A percentile compares a stretch with the other conserved stretches of the same genome.
phyloP scores from a whole-genome alignment of 2,329 filamentous ascomycete species.

The Esteya vermicola region DNA sequence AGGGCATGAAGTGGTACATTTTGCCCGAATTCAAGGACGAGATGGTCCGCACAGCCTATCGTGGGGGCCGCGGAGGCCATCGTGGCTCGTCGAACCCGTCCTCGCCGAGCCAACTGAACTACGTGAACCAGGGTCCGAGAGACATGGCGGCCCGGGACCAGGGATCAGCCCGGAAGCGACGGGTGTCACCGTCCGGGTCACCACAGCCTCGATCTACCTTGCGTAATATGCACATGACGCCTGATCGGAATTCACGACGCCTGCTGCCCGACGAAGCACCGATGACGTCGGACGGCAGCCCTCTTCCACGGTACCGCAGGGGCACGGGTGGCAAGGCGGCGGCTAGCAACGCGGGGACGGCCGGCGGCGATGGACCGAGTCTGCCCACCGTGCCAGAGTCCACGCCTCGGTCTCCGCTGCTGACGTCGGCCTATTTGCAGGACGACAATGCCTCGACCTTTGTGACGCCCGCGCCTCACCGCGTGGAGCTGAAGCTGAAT shows the following conservation, averaged over 20 bases:
- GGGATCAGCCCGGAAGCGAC: constrained; percentile 40
- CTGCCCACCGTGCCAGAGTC: constrained; percentile 4
- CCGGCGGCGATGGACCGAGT: constrained; percentile 5
- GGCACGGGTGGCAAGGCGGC: constrained; percentile 11
- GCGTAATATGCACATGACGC: constrained; percentile 40
- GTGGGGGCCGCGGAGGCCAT: constrained; percentile 47
- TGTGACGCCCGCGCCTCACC: constrained; percentile 58
- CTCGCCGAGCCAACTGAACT: constrained; percentile 48
- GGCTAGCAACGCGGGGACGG: constrained; percentile 5
- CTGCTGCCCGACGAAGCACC: constrained; percentile 21
- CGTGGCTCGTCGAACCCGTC: constrained; percentile 56
- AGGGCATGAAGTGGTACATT: constrained; percentile 99
- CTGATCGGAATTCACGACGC: constrained; percentile 34
- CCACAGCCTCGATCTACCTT: constrained; percentile 37
- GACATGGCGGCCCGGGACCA: constrained; percentile 39
- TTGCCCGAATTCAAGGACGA: constrained; percentile 72
- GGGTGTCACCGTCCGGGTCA: constrained; percentile 39
- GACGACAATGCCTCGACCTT: constrained; percentile 49
- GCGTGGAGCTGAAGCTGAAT: constrained; percentile 59
- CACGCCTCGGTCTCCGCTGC: constrained; percentile 42
- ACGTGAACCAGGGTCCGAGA: constrained; percentile 43
- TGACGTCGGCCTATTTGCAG: constrained; percentile 48
- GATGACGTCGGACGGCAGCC: constrained; percentile 39
- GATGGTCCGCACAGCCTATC: constrained; percentile 61
- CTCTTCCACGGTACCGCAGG: constrained; percentile 43